Percentiles rank a stretch among this genome's conserved stretches.
Conservation (phyloP, 2,329 filamentous ascomycete genomes). For the Scedosporium dehoogii region DNA sequence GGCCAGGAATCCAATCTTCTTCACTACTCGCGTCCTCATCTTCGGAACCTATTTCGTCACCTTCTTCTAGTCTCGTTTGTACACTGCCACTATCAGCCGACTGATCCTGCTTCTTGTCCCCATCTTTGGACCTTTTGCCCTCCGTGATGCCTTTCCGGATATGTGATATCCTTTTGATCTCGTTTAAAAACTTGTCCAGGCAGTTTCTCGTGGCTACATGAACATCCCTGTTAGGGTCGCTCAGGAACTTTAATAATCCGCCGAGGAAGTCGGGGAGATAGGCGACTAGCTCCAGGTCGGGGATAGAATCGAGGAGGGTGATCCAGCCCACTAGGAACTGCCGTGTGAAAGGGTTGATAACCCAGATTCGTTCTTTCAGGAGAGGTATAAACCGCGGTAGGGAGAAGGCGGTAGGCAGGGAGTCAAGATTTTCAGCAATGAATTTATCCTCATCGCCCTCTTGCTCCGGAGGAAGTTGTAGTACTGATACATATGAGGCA, state of each 20-base stretch:
- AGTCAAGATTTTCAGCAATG: constrained; percentile 29
- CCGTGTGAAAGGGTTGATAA: constrained; percentile 87
- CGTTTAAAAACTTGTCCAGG: constrained; percentile 79
- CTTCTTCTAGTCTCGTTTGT: constrained; percentile 47
- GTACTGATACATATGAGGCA: constrained; percentile 83
- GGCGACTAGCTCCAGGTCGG: constrained; percentile 87
- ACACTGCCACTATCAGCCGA: constrained; percentile 59
- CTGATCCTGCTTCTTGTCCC: constrained; percentile 55
- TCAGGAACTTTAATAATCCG: constrained; percentile 83
- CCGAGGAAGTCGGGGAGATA: constrained; percentile 87
- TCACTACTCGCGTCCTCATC: constrained; percentile 57
- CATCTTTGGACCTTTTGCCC: constrained; percentile 62
- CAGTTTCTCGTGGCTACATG: constrained; percentile 84
- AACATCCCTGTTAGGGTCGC: constrained; percentile 87
- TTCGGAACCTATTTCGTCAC: constrained; percentile 47
- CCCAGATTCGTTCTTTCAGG: constrained; percentile 86
- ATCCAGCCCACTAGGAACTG: constrained; percentile 97
- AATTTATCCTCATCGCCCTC: constrained; percentile 24
- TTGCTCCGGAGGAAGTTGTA: constrained; percentile 36
- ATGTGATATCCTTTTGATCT: constrained; percentile 89
- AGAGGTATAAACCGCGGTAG: constrained; percentile 84
- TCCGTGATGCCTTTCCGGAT: constrained; percentile 89
- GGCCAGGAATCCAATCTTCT: constrained; percentile 93
- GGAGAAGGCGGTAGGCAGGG: constrained; percentile 79
- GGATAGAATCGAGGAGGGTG: constrained; percentile 87